phyloP scores from a whole-genome alignment of 257 asterid species.

The Fraxinus anomala region DNA sequence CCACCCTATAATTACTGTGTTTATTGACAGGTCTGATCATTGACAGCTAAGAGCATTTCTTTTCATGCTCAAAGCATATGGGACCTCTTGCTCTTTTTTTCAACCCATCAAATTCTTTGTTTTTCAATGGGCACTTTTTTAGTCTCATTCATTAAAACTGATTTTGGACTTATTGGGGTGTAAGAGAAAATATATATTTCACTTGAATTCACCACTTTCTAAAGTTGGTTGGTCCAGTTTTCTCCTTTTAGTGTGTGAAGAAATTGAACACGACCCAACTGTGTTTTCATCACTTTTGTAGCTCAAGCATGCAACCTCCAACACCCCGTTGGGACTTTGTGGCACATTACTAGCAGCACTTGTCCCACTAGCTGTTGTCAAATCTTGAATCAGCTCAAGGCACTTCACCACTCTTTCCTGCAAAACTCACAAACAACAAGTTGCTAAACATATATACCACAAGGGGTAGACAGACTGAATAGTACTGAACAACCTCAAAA shows the following conservation, averaged over 20 bases:
- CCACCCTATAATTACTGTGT: neutral
- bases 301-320: constrained; percentile 65
- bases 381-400: constrained; percentile 54
- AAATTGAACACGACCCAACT: constrained; percentile 47
- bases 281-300: constrained; percentile 55
- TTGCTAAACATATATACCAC: no score
- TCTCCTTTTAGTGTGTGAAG: constrained; percentile 57
- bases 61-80: constrained; percentile 28
- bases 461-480: no score
- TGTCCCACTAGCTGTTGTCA: constrained; percentile 44
- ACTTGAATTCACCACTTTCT: neutral
- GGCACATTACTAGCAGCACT: constrained; percentile 27
- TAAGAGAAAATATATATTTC: neutral
- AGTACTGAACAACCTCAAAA: no score
- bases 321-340: constrained; percentile 65
- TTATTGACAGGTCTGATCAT: constrained; percentile 15
- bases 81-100: constrained; percentile 5
- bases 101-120: constrained; percentile 17
- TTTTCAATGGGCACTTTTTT: constrained; percentile 16
- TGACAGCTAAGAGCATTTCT: constrained; percentile 20
- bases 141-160: constrained; percentile 24
- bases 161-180: constrained; percentile 8
- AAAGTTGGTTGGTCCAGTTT: constrained; percentile 36
- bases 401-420: constrained; percentile 73
- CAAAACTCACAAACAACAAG: constrained; percentile 21